Percentiles rank a stretch among this genome's conserved stretches.
These are phyloP conservation scores for Alternaria conjuncta DNA, from an alignment of 2,329 filamentous ascomycete genomes.

Conservation along the genomic window DNA sequence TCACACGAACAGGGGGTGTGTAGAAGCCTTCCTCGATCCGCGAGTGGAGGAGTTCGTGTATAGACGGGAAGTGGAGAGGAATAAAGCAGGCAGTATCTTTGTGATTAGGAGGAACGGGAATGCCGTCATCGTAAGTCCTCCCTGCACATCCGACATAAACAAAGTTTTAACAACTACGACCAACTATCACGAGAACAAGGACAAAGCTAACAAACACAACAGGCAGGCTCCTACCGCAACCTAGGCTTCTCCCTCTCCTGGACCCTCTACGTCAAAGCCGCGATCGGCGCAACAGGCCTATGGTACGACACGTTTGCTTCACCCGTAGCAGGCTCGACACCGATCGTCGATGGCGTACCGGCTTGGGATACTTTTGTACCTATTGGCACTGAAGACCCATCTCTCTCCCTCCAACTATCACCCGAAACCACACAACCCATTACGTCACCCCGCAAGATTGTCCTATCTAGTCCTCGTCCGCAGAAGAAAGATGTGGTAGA, in stretches of 20 bases:
- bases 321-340: conserved; percentile 2
- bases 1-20: conserved; percentile 14
- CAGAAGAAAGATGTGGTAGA: neutral
- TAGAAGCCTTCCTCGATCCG: conserved; percentile 20
- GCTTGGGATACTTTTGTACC: conserved; percentile 16
- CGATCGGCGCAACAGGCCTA: conserved; percentile 12
- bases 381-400: neutral
- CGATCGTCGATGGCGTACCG: neutral
- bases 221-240: conserved; percentile 23
- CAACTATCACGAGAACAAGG: neutral
- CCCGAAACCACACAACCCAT: neutral
- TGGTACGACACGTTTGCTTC: conserved; percentile 25
- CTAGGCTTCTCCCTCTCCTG: conserved; percentile 21
- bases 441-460: neutral
- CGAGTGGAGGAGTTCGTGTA: conserved; percentile 18
- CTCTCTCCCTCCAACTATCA: neutral
- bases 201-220: neutral
- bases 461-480: neutral
- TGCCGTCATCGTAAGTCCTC: conserved; percentile 2
- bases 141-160: too few relatives aligned
- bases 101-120: conserved; percentile 16
- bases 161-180: neutral
- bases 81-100: neutral
- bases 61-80: conserved; percentile 11
- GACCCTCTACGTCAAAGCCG: conserved; percentile 15